Conservation (phyloP, 2,329 filamentous ascomycete genomes). For the Leptographium radiaticola region DNA sequence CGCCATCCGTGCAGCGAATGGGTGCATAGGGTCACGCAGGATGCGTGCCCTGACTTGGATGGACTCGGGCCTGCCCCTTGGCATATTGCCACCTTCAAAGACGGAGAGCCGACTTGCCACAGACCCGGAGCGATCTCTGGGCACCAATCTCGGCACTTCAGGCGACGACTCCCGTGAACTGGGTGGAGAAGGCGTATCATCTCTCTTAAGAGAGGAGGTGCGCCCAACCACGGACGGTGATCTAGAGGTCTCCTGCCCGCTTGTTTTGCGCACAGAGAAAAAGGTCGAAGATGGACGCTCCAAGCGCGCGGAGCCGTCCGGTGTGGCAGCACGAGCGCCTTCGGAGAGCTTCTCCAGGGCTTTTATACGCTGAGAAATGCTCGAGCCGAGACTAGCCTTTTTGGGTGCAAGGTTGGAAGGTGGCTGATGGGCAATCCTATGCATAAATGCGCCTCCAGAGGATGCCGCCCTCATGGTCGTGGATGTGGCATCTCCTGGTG, state of each 20-base stretch:
- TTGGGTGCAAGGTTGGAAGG: conserved; percentile 44
- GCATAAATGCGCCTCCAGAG: conserved; percentile 41
- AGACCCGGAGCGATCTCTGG: conserved; percentile 37
- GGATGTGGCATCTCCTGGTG: conserved; percentile 32
- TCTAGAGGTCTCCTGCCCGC: conserved; percentile 26
- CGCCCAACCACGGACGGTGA: conserved; percentile 33
- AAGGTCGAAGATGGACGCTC: conserved; percentile 40
- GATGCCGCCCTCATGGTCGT: conserved; percentile 40
- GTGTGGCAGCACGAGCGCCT: conserved; percentile 17
- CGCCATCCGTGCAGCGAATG: conserved; percentile 24
- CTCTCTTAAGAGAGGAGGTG: conserved; percentile 24
- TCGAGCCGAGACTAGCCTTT: conserved; percentile 74
- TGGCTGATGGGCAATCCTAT: conserved; percentile 37
- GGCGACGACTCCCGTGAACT: conserved; percentile 33
- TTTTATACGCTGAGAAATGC: conserved; percentile 90
- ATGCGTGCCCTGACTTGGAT: conserved; percentile 84
- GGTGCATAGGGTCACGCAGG: conserved; percentile 48
- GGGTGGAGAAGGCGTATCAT: conserved; percentile 22
- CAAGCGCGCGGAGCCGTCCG: conserved; percentile 11
- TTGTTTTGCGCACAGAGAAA: conserved; percentile 41
- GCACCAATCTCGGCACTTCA: conserved; percentile 22
- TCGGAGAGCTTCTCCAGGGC: conserved; percentile 69
- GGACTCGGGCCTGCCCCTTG: conserved; percentile 51
- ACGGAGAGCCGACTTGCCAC: conserved; percentile 42
- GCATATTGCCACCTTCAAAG: conserved; percentile 33